Evolutionary conservation across 2,329 filamentous ascomycete genomes (phyloP).

Genomic region (Aspergillus fructus): DNA sequence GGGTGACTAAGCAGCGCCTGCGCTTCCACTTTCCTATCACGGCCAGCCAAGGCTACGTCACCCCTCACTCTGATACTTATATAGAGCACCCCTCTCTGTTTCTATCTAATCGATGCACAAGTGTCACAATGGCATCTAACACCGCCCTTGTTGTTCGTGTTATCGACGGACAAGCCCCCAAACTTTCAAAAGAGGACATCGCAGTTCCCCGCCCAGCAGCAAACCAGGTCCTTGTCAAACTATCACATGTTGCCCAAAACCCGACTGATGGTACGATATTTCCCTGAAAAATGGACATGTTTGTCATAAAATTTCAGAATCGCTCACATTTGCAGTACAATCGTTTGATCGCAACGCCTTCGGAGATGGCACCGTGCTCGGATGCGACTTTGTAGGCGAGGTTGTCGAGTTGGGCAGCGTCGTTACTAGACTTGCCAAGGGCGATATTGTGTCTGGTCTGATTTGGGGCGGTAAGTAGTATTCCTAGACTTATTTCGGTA

Average conservation of each 20-base stretch:
- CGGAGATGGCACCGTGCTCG: conserved; percentile 30
- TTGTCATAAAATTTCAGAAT: neutral
- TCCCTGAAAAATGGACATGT: neutral
- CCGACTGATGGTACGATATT: conserved; percentile 21
- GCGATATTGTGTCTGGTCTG: conserved; percentile 35
- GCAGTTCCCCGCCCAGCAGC: conserved; percentile 8
- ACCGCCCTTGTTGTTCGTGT: conserved; percentile 17
- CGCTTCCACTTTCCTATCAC: no score
- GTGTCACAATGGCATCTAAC: neutral
- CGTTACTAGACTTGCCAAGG: conserved; percentile 29
- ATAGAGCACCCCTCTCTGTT: neutral
- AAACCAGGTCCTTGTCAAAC: conserved; percentile 24
- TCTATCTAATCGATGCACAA: no score
- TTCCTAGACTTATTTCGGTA: neutral
- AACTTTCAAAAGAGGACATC: conserved; percentile 13
- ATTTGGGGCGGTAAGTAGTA: conserved; percentile 30
- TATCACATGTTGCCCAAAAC: conserved; percentile 26
- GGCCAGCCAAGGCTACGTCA: no score
- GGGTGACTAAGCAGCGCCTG: no score
- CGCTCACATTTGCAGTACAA: conserved; percentile 21
- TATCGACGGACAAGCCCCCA: conserved; percentile 2
- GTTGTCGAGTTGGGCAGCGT: conserved; percentile 31
- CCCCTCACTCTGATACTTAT: no score
- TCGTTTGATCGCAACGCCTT: conserved; percentile 39
- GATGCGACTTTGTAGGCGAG: conserved; percentile 35